phyloP scores from a whole-genome alignment of 2,329 filamentous ascomycete genomes.

The Colletotrichum sp. region DNA sequence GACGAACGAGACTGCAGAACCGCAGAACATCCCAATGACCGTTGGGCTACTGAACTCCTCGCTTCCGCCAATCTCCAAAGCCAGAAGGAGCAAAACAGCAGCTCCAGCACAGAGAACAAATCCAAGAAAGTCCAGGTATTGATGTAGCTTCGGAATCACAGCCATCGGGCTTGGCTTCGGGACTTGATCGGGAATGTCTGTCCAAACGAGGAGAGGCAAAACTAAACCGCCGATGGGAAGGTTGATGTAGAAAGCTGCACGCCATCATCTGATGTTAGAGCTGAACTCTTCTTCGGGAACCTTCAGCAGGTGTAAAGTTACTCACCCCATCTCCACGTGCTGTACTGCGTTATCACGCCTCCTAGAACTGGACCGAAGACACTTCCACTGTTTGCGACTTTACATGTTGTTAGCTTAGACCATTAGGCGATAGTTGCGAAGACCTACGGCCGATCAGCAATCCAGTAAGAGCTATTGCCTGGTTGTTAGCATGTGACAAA shows the following conservation, averaged over 20 bases:
- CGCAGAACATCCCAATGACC: conserved; percentile 27
- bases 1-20: conserved; percentile 20
- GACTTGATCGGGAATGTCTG: conserved; percentile 42
- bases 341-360: conserved; percentile 39
- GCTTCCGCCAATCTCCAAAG: conserved; percentile 35
- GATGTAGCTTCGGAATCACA: conserved; percentile 35
- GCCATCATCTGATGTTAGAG: neutral
- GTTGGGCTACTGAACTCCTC: conserved; percentile 29
- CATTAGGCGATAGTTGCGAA: too few species aligned
- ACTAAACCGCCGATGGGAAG: conserved; percentile 41
- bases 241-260: conserved; percentile 40
- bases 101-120: conserved; percentile 30
- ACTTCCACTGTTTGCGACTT: conserved; percentile 45
- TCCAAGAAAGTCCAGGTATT: conserved; percentile 36
- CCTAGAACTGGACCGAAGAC: conserved; percentile 46
- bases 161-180: conserved; percentile 24
- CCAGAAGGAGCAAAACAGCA: conserved; percentile 36
- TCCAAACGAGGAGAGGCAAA: conserved; percentile 32
- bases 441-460: neutral
- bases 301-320: neutral
- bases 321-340: conserved; percentile 47
- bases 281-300: neutral
- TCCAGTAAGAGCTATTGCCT: neutral
- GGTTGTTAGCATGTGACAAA: neutral
- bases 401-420: neutral